These are phyloP conservation scores for Phialophora expanda DNA, from an alignment of 2,329 filamentous ascomycete species.

Conservation along the genomic window DNA sequence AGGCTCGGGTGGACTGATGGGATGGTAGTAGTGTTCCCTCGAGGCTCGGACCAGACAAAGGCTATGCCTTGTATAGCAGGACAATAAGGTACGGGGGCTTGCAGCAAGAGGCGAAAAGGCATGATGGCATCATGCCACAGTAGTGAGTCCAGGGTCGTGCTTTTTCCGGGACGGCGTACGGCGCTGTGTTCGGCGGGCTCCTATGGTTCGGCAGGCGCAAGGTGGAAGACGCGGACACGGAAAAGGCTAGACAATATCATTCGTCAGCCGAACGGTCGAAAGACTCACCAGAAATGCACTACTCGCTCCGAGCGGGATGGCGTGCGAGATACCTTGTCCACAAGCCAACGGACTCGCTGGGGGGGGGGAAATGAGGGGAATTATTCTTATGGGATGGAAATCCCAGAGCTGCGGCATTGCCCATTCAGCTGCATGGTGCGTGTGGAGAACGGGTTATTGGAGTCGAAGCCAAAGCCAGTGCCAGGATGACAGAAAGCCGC, in stretches of 20 bases:
- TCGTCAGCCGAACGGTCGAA: conserved; percentile 5
- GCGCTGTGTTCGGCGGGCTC: conserved; percentile 14
- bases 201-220: conserved; percentile 14
- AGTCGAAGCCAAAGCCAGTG: conserved; percentile 9
- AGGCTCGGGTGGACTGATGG: conserved; percentile 9
- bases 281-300: background rate
- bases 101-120: conserved; percentile 11
- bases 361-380: conserved; percentile 10
- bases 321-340: conserved; percentile 12
- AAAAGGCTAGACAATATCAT: conserved; percentile 7
- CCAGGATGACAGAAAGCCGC: conserved; percentile 12
- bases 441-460: conserved; percentile 12
- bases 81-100: conserved; percentile 3
- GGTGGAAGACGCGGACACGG: conserved; percentile 7
- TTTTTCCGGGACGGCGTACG: conserved; percentile 6
- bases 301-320: conserved; percentile 2
- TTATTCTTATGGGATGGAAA: conserved; percentile 1
- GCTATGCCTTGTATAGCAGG: conserved; percentile 13
- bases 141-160: conserved; percentile 14
- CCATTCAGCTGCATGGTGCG: conserved; percentile 12
- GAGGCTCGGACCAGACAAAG: conserved; percentile 1
- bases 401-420: conserved; percentile 1
- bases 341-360: conserved; percentile 8
- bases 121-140: conserved; percentile 22
- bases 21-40: conserved; percentile 6